Evolutionary conservation across 2,329 filamentous ascomycete genomes (phyloP).

Genomic region (Stagonosporopsis vannaccii): DNA sequence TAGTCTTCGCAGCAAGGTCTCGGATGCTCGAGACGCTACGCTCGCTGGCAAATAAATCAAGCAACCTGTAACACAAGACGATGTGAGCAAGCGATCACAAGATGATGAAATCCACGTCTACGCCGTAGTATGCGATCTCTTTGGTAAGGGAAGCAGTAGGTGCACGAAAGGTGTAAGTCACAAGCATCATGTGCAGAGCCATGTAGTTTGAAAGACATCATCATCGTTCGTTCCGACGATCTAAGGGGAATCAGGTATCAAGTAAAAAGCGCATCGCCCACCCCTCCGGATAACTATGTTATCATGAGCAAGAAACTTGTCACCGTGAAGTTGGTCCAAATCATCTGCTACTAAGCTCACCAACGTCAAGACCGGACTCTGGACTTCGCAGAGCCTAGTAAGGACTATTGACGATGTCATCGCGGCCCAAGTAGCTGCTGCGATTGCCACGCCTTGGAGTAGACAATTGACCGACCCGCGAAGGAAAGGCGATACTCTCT

Average conservation of each 20-base stretch:
- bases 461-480: slow-evolving; percentile 52
- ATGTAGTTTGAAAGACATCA: neutral
- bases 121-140: neutral
- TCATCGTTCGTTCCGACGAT: slow-evolving; percentile 13
- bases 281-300: slow-evolving; percentile 1
- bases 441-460: slow-evolving; percentile 50
- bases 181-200: neutral
- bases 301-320: neutral
- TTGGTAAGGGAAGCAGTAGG: neutral
- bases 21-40: no score
- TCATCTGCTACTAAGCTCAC: neutral
- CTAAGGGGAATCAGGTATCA: slow-evolving; percentile 21
- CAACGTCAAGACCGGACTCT: neutral
- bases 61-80: no score
- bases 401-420: slow-evolving; percentile 82
- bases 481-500: slow-evolving; percentile 81
- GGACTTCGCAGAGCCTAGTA: slow-evolving; percentile 51
- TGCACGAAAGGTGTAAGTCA: no score
- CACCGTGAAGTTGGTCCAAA: neutral
- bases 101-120: no score
- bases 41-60: no score
- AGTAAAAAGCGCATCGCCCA: slow-evolving; percentile 3
- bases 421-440: slow-evolving; percentile 76
- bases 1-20: neutral
- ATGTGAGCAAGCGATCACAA: no score